Percentiles rank a stretch among this genome's conserved stretches.
phyloP scores from a whole-genome alignment of 306 rosid species.

The Erythrophleum fordii region DNA sequence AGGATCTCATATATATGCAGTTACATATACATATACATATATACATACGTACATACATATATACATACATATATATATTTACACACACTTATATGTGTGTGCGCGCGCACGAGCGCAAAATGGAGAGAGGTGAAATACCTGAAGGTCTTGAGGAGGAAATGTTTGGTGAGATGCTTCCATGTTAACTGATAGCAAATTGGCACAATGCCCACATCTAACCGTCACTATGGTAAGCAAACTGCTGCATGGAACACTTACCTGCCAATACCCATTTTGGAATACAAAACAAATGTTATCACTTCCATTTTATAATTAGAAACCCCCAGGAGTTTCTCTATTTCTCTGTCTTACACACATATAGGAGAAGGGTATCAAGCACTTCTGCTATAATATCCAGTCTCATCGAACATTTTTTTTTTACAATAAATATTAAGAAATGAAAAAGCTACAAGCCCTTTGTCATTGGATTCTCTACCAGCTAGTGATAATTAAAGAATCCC shows the following conservation, averaged over 20 bases:
- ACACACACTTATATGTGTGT: not conserved
- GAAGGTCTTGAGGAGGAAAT: constrained; percentile 61
- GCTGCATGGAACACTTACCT: constrained; percentile 98
- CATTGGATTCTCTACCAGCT: not conserved
- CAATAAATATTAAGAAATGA: not conserved
- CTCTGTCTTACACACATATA: not conserved
- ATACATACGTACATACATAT: not conserved
- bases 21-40: no score
- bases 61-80: not conserved
- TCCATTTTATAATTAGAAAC: constrained; percentile 2
- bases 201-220: constrained; percentile 97
- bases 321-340: constrained; percentile 1
- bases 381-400: not conserved
- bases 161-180: constrained; percentile 78
- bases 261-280: constrained; percentile 37
- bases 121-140: constrained; percentile 38
- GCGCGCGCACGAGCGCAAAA: not conserved
- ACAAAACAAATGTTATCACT: constrained; percentile 25
- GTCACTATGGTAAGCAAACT: constrained; percentile 72
- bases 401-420: not conserved
- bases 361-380: not conserved
- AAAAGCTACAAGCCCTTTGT: constrained; percentile 8
- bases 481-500: no score
- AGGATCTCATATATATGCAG: not conserved
- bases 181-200: constrained; percentile 87